These are phyloP conservation scores for Ophiostoma angusticollis DNA, from an alignment of 2,329 filamentous ascomycete genomes.

Conservation along the genomic window DNA sequence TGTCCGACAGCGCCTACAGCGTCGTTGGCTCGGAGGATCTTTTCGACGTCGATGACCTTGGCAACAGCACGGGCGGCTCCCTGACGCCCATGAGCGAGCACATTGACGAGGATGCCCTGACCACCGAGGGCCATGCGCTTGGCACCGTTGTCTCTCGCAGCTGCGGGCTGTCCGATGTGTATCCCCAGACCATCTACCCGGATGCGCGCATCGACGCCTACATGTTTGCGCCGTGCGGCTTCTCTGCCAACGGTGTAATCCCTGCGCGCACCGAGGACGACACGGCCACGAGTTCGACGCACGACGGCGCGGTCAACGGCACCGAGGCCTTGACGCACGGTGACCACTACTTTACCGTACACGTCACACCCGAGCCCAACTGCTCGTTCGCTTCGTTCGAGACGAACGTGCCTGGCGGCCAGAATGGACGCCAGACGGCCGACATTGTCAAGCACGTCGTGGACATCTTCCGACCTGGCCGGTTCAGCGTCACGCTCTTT, in stretches of 20 bases:
- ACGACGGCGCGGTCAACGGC: constrained; percentile 27
- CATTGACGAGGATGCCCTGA: constrained; percentile 53
- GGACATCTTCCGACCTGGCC: constrained; percentile 90
- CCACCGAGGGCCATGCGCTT: constrained; percentile 85
- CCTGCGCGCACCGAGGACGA: constrained; percentile 50
- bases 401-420: constrained; percentile 86
- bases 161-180: constrained; percentile 81
- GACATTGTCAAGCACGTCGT: constrained; percentile 93
- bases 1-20: constrained; percentile 37
- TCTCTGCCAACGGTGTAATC: constrained; percentile 91
- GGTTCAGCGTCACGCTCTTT: constrained; percentile 93
- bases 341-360: constrained; percentile 88
- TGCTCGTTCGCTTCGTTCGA: constrained; percentile 98
- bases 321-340: constrained; percentile 34
- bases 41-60: constrained; percentile 74
- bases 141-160: constrained; percentile 84
- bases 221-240: constrained; percentile 91
- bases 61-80: constrained; percentile 33
- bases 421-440: constrained; percentile 75
- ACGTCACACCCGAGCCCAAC: constrained; percentile 92
- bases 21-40: constrained; percentile 39
- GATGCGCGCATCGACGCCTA: constrained; percentile 93
- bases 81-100: constrained; percentile 45
- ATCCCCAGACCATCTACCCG: constrained; percentile 74
- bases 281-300: constrained; percentile 25